phyloP scores from a whole-genome alignment of 306 rosid genomes.

The Corylus heterophylla region DNA sequence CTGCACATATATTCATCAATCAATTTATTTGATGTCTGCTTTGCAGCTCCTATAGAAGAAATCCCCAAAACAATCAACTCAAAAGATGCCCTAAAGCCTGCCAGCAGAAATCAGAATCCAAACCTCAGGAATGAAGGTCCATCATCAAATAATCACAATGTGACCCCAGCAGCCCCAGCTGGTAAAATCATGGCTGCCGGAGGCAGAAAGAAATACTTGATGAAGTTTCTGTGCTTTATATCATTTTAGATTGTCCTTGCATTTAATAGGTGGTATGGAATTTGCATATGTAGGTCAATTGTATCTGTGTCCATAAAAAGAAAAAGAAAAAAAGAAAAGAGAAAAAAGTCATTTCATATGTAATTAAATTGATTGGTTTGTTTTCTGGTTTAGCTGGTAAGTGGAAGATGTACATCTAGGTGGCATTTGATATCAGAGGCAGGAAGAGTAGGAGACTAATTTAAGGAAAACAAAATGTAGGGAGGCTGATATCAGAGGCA shows the following conservation, averaged over 20 bases:
- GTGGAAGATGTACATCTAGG: not conserved
- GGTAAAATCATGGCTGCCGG: slow-evolving; percentile 19
- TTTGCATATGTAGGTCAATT: not conserved
- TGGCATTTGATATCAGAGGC: not conserved
- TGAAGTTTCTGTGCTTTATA: slow-evolving; percentile 39
- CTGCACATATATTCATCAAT: too few relatives aligned
- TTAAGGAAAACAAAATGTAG: not conserved
- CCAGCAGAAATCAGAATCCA: slow-evolving; percentile 15
- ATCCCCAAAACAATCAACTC: not conserved
- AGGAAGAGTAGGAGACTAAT: slow-evolving; percentile 6
- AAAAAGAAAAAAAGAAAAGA: too few relatives aligned
- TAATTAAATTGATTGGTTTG: too few relatives aligned
- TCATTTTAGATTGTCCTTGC: slow-evolving; percentile 25
- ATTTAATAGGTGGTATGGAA: not conserved
- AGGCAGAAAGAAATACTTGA: slow-evolving; percentile 24
- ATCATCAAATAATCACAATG: slow-evolving; percentile 16
- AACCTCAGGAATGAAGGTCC: slow-evolving; percentile 20
- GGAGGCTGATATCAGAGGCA: not conserved
- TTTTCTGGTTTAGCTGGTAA: not conserved
- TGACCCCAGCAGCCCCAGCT: not conserved
- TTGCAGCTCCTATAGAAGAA: slow-evolving; percentile 6
- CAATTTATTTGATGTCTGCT: not conserved
- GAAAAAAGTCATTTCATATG: too few relatives aligned
- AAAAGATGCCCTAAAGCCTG: not conserved
- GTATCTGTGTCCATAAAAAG: too few relatives aligned